Evolutionary conservation across 2,329 filamentous ascomycete genomes (phyloP).

Genomic region (Dactylonectria macrodidyma): DNA sequence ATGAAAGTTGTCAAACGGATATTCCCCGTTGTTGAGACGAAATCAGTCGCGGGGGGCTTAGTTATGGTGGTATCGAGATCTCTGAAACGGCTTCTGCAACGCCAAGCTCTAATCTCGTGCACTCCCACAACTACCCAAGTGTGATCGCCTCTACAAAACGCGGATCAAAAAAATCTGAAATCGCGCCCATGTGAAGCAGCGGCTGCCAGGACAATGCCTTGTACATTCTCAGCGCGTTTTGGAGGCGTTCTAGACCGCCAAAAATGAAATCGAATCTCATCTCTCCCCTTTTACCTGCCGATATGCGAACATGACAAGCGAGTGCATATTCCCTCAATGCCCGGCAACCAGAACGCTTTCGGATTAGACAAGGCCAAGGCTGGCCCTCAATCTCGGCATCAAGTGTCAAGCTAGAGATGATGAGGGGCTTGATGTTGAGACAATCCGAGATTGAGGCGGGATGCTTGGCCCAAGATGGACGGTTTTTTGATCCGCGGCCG

Average conservation of each 20-base stretch:
- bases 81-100: constrained; percentile 47
- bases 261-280: constrained; percentile 18
- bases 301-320: constrained; percentile 9
- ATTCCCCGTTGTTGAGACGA: constrained; percentile 18
- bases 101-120: constrained; percentile 31
- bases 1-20: not conserved
- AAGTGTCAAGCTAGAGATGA: not conserved
- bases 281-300: constrained; percentile 3
- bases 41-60: constrained; percentile 12
- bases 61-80: constrained; percentile 32
- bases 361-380: constrained; percentile 2
- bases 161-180: constrained; percentile 34
- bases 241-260: constrained; percentile 7
- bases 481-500: not conserved
- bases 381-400: constrained; percentile 27
- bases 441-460: constrained; percentile 18
- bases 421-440: not conserved
- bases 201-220: constrained; percentile 2
- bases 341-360: constrained; percentile 6
- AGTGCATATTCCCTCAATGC: not conserved
- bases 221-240: not conserved
- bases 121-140: constrained; percentile 35
- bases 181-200: constrained; percentile 17
- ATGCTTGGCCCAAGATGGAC: not conserved
- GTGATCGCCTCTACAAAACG: constrained; percentile 38